phyloP scores from a whole-genome alignment of 2,329 filamentous ascomycete genomes.

The Ceratocystis diversiconidia region DNA sequence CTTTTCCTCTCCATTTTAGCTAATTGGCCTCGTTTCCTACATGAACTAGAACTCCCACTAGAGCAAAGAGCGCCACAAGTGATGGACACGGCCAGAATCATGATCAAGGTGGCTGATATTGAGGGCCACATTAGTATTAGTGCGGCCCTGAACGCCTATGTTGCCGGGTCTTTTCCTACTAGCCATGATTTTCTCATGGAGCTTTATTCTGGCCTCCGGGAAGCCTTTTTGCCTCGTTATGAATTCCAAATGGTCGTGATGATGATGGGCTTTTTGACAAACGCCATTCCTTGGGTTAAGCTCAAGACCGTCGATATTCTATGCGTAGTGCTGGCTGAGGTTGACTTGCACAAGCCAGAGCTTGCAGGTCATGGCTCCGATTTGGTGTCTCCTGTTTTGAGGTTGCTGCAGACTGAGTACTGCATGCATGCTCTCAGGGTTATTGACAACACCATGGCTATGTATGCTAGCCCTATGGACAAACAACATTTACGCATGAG shows the following conservation, averaged over 20 bases:
- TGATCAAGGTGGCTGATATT: constrained; percentile 58
- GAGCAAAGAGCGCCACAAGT: constrained; percentile 37
- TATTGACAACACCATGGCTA: constrained; percentile 86
- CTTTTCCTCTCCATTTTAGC: constrained; percentile 77
- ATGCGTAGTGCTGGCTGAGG: constrained; percentile 68
- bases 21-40: constrained; percentile 77
- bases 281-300: constrained; percentile 79
- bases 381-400: constrained; percentile 79
- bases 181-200: constrained; percentile 64
- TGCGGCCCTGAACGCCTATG: constrained; percentile 54
- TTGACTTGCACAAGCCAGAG: constrained; percentile 85
- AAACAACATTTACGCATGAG: constrained; percentile 94
- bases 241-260: constrained; percentile 82
- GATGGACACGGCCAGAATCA: constrained; percentile 49
- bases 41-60: constrained; percentile 54
- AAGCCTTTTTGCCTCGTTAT: constrained; percentile 64
- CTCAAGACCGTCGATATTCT: constrained; percentile 85
- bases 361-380: constrained; percentile 86
- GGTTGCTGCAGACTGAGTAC: constrained; percentile 81
- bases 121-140: constrained; percentile 56
- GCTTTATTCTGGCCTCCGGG: constrained; percentile 57
- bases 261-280: constrained; percentile 80
- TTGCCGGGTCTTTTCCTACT: constrained; percentile 49
- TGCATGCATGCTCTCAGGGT: constrained; percentile 87
- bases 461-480: constrained; percentile 84